Evolutionary conservation across 495 filamentous ascomycete species (phyloP).

Genomic region (Usnea hakonensis): DNA sequence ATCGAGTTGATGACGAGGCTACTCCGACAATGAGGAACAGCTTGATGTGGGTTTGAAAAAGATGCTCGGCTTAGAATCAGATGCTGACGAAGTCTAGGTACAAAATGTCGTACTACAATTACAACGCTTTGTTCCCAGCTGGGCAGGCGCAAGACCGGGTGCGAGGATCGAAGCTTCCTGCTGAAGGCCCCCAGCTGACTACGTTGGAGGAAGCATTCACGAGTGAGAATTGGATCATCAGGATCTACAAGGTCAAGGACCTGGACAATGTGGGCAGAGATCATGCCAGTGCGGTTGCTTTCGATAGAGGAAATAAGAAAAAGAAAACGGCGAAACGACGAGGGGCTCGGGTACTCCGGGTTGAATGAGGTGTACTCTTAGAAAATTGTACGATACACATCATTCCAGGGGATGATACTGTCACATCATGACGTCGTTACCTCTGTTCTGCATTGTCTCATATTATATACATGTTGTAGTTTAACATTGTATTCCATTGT

Average conservation of each 20-base stretch:
- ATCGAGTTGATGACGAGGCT: constrained; percentile 85
- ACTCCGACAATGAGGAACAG: constrained; percentile 99
- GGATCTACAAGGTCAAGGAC: constrained; percentile 99
- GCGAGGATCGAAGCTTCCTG: constrained; percentile 70
- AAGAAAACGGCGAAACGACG: constrained; percentile 74
- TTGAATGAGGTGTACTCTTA: constrained; percentile 54
- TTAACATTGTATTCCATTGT: too few species aligned
- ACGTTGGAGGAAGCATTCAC: constrained; percentile 96
- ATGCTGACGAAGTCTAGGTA: constrained; percentile 56
- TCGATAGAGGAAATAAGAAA: constrained; percentile 91
- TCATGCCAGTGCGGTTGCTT: constrained; percentile 74
- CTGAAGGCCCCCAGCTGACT: constrained; percentile 76
- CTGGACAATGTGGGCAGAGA: constrained; percentile 92
- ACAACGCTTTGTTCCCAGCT: constrained; percentile 78
- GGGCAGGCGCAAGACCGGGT: constrained; percentile 92
- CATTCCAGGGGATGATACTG: not conserved
- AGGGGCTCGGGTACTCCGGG: constrained; percentile 72
- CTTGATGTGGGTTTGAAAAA: constrained; percentile 71
- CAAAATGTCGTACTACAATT: constrained; percentile 99
- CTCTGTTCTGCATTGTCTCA: too few species aligned
- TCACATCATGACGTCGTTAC: too few species aligned
- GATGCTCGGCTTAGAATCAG: not conserved
- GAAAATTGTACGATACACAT: constrained; percentile 12
- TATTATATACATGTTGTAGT: too few species aligned
- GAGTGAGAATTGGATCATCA: constrained; percentile 99